Evolutionary conservation across 768 basidiomycete genomes (phyloP).

Genomic region (Kwoniella dendrophila): DNA sequence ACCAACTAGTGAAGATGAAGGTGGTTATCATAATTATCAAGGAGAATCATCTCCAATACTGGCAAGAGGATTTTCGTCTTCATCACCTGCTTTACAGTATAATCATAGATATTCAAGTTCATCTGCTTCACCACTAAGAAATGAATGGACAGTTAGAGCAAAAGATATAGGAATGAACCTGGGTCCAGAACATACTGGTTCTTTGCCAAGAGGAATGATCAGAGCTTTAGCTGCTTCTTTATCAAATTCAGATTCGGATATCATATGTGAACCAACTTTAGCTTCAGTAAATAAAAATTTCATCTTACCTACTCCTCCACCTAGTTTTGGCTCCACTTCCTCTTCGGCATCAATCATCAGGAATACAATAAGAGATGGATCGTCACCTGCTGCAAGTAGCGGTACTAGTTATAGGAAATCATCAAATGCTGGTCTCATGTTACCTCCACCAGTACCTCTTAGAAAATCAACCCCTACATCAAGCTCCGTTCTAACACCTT

Average conservation of each 20-base stretch:
- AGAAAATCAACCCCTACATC: constrained; percentile 1
- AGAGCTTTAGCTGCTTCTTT: constrained; percentile 26
- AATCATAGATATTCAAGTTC: not conserved
- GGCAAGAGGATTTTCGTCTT: not conserved
- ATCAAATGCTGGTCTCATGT: constrained; percentile 29
- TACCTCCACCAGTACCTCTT: constrained; percentile 38
- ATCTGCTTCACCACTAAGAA: constrained; percentile 20
- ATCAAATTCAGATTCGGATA: not conserved
- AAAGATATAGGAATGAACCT: constrained; percentile 36
- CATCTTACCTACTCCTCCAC: constrained; percentile 27
- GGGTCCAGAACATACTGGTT: constrained; percentile 38
- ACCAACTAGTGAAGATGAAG: not conserved
- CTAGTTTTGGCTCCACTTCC: constrained; percentile 17
- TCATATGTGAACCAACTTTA: constrained; percentile 10
- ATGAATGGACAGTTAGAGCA: constrained; percentile 33
- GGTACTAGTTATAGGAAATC: not conserved
- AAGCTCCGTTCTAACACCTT: not conserved
- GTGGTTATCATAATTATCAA: not conserved
- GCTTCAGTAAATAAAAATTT: not conserved
- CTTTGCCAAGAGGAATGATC: constrained; percentile 29
- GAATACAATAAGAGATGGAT: not conserved
- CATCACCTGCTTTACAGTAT: constrained; percentile 4
- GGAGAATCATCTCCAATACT: not conserved
- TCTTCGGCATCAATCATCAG: not conserved
- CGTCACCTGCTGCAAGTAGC: not conserved